Evolutionary conservation across 2,329 filamentous ascomycete genomes (phyloP), one percentile per base, ranked within the genome.

Genomic region (Plectosphaerella plurivora): DNA sequence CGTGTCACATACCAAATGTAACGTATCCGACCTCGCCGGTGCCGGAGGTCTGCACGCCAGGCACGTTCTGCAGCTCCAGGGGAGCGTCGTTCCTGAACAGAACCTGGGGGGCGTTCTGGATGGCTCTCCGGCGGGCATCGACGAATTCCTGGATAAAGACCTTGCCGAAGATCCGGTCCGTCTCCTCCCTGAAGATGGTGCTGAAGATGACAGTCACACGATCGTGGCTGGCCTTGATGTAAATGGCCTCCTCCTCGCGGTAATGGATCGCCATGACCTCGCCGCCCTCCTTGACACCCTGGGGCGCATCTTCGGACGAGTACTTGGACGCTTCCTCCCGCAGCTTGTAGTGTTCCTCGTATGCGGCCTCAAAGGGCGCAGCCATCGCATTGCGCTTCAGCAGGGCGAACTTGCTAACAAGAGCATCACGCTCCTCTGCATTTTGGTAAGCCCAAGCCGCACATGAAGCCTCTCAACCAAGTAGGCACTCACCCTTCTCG

Each of bases 91-190:
- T 96, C 63, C 91, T 83, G 82, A 97, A 99, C 24, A 99, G 79
- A 16, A 99, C 94, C 72, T 99, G 94, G 1, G 94, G 94, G 16
- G 95, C 94, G 70, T 99, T 99, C 74, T 99, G 95, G 58, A 99
- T 96, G 18, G 92, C 92, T 74, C 94, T 86, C 68, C 92, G 83
- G 70, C 94, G 82, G 9, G 95, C 94, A 73, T 99, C 94, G 53
- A 97, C 95, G 60, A 99, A 99, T 72, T 99, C 94, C 75, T 97
- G 92, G 61, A 99, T 84, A 68, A 99, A 99, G 14, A 99, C 91
- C 75, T 97, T 97, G 62, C 94, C 94, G 65, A 96, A 99, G 53
- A 99, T 90, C 56, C 93, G 82, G 68, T 99, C 94, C 51, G 95
- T 99, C 75, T 99, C 95, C 68, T 99, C 95, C 53, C 91, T 82